Conservation (phyloP, 345 rosid species). For the Triadica sebifera region DNA sequence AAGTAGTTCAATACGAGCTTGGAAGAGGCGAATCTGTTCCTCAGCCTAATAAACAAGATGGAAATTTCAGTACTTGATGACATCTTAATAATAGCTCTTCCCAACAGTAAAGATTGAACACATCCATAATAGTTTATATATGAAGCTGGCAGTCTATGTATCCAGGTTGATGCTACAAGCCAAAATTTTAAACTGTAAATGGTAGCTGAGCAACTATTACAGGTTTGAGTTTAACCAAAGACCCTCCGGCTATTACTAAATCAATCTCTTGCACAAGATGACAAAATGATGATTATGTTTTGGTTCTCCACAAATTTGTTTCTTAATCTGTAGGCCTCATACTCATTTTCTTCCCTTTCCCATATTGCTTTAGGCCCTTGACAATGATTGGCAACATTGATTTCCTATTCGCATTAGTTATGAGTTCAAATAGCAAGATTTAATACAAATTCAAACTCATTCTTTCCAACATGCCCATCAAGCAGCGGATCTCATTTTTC, state of each 20-base stretch:
- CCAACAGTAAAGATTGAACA: not conserved
- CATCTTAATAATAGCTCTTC: not conserved
- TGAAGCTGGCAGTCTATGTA: not conserved
- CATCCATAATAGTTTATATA: not conserved
- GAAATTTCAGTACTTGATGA: not conserved
- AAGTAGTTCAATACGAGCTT: slow-evolving; percentile 43
- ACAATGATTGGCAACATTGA: not conserved
- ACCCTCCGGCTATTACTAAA: not conserved
- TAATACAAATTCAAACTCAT: slow-evolving; percentile 32
- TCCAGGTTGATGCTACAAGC: not conserved
- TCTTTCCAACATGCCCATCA: slow-evolving; percentile 51
- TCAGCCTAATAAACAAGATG: slow-evolving; percentile 43
- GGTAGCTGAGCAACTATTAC: not conserved
- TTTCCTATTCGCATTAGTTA: not conserved
- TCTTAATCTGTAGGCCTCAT: too few relatives aligned
- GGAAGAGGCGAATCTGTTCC: slow-evolving; percentile 45
- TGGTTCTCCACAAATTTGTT: not conserved
- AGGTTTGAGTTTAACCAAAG: not conserved
- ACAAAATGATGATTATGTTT: not conserved
- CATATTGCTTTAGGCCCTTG: not conserved
- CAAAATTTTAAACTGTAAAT: not conserved
- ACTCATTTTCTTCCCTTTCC: not conserved
- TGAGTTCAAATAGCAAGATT: not conserved
- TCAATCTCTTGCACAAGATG: not conserved
- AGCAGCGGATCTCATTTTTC: slow-evolving; percentile 52